phyloP scores from a whole-genome alignment of 1,284 basidiomycete genomes.

The Porodaedalea pini region DNA sequence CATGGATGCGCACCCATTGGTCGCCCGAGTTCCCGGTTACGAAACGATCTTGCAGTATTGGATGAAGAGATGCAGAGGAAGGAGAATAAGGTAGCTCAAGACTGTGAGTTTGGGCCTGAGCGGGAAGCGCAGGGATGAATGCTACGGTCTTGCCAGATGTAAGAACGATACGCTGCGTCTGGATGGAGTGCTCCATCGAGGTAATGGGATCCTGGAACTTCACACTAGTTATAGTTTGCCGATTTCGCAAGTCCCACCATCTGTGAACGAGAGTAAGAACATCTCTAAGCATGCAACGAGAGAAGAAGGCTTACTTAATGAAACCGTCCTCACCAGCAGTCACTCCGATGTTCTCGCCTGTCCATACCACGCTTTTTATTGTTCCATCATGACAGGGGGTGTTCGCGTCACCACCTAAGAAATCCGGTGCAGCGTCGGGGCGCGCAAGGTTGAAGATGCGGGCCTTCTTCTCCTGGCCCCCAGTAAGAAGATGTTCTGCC shows the following conservation, averaged over 20 bases:
- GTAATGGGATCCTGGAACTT: constrained; percentile 80
- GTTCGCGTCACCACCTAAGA: constrained; percentile 58
- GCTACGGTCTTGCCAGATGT: constrained; percentile 90
- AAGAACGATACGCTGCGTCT: constrained; percentile 83
- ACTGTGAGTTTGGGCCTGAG: constrained; percentile 54
- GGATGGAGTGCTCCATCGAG: constrained; percentile 88
- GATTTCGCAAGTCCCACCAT: constrained; percentile 94
- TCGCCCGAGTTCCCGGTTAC: constrained; percentile 88
- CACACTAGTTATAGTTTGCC: constrained; percentile 67
- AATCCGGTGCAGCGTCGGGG: constrained; percentile 83
- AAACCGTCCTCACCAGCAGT: constrained; percentile 89
- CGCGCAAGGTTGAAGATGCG: constrained; percentile 87
- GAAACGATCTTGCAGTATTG: constrained; percentile 83
- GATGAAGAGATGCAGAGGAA: constrained; percentile 91
- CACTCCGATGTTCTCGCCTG: constrained; percentile 81
- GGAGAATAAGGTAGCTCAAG: constrained; percentile 78
- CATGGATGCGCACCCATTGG: constrained; percentile 96
- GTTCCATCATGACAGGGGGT: constrained; percentile 78
- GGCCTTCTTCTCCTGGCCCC: constrained; percentile 97
- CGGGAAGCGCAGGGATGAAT: constrained; percentile 73
- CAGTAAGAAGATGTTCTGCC: constrained; percentile 75
- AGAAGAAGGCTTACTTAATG: constrained; percentile 63
- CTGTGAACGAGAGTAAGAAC: constrained; percentile 37
- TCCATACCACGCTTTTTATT: constrained; percentile 92
- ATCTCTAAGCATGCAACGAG: neutral